Evolutionary conservation across 2,329 filamentous ascomycete genomes (phyloP).

Genomic region (Bipolaris victoriae): DNA sequence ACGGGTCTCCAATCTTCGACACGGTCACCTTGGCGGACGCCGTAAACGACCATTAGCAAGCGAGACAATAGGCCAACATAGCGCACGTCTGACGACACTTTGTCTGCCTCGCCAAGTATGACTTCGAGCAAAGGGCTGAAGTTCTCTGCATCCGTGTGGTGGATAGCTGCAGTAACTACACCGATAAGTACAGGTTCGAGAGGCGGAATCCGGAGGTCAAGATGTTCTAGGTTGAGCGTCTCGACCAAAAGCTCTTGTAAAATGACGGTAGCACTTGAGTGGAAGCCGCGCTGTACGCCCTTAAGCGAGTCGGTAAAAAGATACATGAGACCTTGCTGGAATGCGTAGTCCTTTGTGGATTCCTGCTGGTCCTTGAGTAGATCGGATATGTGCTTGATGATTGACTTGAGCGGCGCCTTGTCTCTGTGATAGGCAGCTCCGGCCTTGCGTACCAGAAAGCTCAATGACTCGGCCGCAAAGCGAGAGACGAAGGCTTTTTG

Average conservation of each 20-base stretch:
- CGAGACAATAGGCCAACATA: constrained; percentile 39
- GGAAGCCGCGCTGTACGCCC: constrained; percentile 63
- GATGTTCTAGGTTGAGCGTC: constrained; percentile 32
- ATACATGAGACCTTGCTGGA: constrained; percentile 87
- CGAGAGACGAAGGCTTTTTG: constrained; percentile 87
- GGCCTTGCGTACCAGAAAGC: constrained; percentile 90
- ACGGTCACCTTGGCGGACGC: constrained; percentile 80
- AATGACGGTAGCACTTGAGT: constrained; percentile 63
- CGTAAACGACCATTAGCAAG: constrained; percentile 72
- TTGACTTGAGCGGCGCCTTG: constrained; percentile 67
- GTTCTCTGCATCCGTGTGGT: constrained; percentile 77
- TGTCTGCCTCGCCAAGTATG: constrained; percentile 52
- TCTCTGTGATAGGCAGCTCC: constrained; percentile 78
- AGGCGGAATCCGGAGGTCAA: constrained; percentile 55
- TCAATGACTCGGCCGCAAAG: constrained; percentile 93
- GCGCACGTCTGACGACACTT: constrained; percentile 53
- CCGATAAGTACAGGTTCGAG: constrained; percentile 71
- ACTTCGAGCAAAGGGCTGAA: constrained; percentile 72
- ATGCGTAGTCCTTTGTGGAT: constrained; percentile 68
- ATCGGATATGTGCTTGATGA: constrained; percentile 74
- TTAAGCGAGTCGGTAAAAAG: constrained; percentile 85
- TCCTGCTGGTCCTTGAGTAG: constrained; percentile 66
- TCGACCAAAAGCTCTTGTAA: constrained; percentile 57
- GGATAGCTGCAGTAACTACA: constrained; percentile 79
- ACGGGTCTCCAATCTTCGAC: constrained; percentile 74